These are phyloP conservation scores for Epichloe uncinata DNA, from an alignment of 2,329 filamentous ascomycete genomes.

Conservation along the genomic window DNA sequence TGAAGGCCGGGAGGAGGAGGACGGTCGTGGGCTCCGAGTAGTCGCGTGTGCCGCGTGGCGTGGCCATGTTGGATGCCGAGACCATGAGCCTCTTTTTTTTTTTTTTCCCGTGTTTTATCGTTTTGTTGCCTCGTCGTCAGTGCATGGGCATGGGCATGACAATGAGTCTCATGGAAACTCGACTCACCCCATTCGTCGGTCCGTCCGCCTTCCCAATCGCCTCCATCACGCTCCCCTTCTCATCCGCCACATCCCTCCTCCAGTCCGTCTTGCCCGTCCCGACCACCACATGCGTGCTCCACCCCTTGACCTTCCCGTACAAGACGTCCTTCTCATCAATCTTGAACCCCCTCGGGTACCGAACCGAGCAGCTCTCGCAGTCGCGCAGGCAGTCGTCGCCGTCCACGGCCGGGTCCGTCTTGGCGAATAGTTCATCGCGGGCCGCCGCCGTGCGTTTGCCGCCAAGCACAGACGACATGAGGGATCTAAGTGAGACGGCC, in stretches of 20 bases:
- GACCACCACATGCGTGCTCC: conserved; percentile 80
- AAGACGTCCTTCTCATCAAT: conserved; percentile 67
- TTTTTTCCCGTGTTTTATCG: background rate
- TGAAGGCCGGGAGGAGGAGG: conserved; percentile 75
- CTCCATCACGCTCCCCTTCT: conserved; percentile 71
- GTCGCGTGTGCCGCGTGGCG: conserved; percentile 51
- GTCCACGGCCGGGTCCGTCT: conserved; percentile 62
- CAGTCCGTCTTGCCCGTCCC: conserved; percentile 95
- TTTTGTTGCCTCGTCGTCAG: no score
- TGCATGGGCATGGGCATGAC: no score
- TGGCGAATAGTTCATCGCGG: conserved; percentile 50
- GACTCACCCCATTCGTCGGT: conserved; percentile 57
- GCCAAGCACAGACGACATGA: conserved; percentile 19
- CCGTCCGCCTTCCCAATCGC: conserved; percentile 47
- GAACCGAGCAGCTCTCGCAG: conserved; percentile 66
- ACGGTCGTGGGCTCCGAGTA: conserved; percentile 63
- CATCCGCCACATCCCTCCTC: conserved; percentile 78
- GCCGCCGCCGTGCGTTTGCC: conserved; percentile 15
- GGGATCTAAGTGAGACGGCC: conserved; percentile 25
- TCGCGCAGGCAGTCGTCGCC: conserved; percentile 84
- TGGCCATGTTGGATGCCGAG: conserved; percentile 81
- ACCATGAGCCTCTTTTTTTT: conserved; percentile 64
- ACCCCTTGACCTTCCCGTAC: conserved; percentile 72
- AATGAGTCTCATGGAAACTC: no score
- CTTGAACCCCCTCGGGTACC: conserved; percentile 57